Percentiles rank a stretch among this genome's conserved stretches.
These are phyloP conservation scores for Trichoderma erinaceum DNA, from an alignment of 495 filamentous ascomycete genomes.

Conservation along the genomic window DNA sequence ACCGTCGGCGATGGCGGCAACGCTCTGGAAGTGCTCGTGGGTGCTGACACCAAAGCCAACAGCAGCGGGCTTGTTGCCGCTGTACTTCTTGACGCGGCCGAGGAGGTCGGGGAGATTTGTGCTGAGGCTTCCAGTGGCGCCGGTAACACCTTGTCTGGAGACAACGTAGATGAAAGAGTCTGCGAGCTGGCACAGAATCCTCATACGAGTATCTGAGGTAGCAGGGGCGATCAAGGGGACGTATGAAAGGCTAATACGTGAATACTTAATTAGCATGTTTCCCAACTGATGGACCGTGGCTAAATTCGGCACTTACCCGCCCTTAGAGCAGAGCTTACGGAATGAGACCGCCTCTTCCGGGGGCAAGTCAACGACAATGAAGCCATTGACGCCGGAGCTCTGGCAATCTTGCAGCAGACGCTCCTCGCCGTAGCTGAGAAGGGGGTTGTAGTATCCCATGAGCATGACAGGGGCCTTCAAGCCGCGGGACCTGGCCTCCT, in stretches of 20 bases:
- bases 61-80: conserved; percentile 82
- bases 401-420: conserved; percentile 77
- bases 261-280: neutral
- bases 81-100: conserved; percentile 80
- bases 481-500: conserved; percentile 66
- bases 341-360: conserved; percentile 96
- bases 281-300: neutral
- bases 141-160: conserved; percentile 94
- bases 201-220: conserved; percentile 88
- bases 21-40: conserved; percentile 82
- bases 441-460: conserved; percentile 99
- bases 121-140: conserved; percentile 77
- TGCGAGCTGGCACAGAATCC: conserved; percentile 90
- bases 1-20: conserved; percentile 79
- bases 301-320: conserved; percentile 48
- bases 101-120: conserved; percentile 73
- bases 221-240: conserved; percentile 92
- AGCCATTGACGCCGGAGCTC: conserved; percentile 85
- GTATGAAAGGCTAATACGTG: conserved; percentile 62
- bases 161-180: conserved; percentile 99
- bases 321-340: conserved; percentile 71
- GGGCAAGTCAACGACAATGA: conserved; percentile 94
- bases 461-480: conserved; percentile 76
- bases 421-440: conserved; percentile 90
- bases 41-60: conserved; percentile 97